phyloP scores from a whole-genome alignment of 306 rosid species.

The Macrotyloma uniflorum region DNA sequence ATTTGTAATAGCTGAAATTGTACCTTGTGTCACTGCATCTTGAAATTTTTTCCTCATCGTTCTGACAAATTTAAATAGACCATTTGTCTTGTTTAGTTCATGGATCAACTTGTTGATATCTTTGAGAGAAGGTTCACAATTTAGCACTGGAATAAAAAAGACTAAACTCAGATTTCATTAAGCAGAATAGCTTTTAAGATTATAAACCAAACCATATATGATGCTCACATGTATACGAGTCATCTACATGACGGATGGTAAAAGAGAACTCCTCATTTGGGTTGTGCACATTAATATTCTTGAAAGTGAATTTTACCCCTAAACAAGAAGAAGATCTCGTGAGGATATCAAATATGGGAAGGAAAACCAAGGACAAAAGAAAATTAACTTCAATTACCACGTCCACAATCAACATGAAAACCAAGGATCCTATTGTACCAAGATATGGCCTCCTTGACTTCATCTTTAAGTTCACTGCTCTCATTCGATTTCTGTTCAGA shows the following conservation, averaged over 20 bases:
- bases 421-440: conserved; percentile 79
- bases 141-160: conserved; percentile 53
- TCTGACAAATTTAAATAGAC: conserved; percentile 72
- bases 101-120: conserved; percentile 53
- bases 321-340: background rate
- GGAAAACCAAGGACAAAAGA: conserved; percentile 18
- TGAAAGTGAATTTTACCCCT: conserved; percentile 79
- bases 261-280: conserved; percentile 62
- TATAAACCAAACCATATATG: conserved; percentile 27
- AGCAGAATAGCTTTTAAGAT: background rate
- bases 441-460: conserved; percentile 58
- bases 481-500: conserved; percentile 49
- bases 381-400: conserved; percentile 53
- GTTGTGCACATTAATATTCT: conserved; percentile 50
- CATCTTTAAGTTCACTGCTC: conserved; percentile 42
- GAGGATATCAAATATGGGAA: conserved; percentile 19
- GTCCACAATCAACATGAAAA: conserved; percentile 74
- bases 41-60: conserved; percentile 70
- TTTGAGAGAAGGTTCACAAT: conserved; percentile 65
- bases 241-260: conserved; percentile 64
- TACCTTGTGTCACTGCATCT: conserved; percentile 66
- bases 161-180: background rate
- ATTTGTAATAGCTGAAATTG: background rate
- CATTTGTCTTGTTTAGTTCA: conserved; percentile 75
- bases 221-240: conserved; percentile 64